Evolutionary conservation across 176 grass and related monocot genomes (phyloP).

Genomic region (Carex kokanica): DNA sequence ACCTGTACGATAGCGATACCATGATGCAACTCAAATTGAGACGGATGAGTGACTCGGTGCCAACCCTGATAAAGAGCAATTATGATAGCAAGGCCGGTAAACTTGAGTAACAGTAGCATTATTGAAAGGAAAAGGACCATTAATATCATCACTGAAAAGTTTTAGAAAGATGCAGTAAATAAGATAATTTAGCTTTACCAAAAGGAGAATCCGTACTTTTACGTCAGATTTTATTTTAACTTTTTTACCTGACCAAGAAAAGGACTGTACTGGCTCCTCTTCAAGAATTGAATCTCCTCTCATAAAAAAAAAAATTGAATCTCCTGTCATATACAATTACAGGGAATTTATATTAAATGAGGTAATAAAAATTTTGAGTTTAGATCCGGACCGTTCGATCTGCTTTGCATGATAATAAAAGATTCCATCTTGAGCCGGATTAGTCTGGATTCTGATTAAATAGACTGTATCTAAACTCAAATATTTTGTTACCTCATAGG

Average conservation of each 20-base stretch:
- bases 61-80: not conserved
- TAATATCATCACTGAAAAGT: slow-evolving; percentile 3
- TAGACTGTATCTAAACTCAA: too few species aligned
- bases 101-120: not conserved
- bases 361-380: too few species aligned
- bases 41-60: not conserved
- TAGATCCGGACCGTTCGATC: too few species aligned
- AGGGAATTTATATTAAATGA: not conserved
- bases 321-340: not conserved
- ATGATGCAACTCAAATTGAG: not conserved
- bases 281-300: not conserved
- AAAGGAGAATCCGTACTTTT: slow-evolving; percentile 3
- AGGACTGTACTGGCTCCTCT: not conserved
- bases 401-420: too few species aligned
- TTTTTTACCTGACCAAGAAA: not conserved
- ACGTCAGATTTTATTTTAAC: not conserved
- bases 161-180: not conserved
- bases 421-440: too few species aligned
- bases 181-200: not conserved
- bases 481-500: too few species aligned
- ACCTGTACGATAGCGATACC: not conserved
- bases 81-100: not conserved
- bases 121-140: slow-evolving; percentile 10
- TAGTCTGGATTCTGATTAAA: too few species aligned
- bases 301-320: not conserved